Evolutionary conservation across 257 asterid species (phyloP).

Genomic region (Ajuga chamaepitys): DNA sequence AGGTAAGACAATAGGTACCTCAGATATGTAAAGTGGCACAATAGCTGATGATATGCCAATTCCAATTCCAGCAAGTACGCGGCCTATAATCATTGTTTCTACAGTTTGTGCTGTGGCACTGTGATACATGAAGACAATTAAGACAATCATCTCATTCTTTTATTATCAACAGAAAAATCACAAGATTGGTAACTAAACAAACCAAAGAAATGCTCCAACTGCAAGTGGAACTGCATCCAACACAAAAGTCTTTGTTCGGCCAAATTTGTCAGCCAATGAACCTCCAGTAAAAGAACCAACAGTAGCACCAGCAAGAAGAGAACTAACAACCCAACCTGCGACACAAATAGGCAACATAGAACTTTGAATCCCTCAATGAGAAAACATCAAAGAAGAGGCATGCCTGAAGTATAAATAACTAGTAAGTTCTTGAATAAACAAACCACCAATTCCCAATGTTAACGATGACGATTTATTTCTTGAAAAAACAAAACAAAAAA

Average conservation of each 20-base stretch:
- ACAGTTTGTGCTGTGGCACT: conserved; percentile 82
- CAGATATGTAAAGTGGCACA: conserved; percentile 98
- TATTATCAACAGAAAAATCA: not conserved
- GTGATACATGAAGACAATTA: conserved; percentile 19
- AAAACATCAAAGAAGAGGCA: not conserved
- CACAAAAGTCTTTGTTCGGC: conserved; percentile 83
- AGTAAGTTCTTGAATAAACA: not conserved
- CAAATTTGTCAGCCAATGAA: conserved; percentile 88
- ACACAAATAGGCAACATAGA: conserved; percentile 8
- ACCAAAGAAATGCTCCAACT: conserved; percentile 89
- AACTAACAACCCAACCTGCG: conserved; percentile 94
- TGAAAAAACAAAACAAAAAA: not conserved
- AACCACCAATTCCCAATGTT: not conserved
- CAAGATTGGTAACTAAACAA: conserved; percentile 18
- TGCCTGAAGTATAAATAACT: not conserved
- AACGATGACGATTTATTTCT: not conserved
- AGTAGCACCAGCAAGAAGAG: conserved; percentile 98
- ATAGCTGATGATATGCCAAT: conserved; percentile 97
- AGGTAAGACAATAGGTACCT: conserved; percentile 39
- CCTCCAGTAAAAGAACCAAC: conserved; percentile 99
- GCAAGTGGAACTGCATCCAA: conserved; percentile 91
- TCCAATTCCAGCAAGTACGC: conserved; percentile 85
- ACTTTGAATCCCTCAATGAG: conserved; percentile 2
- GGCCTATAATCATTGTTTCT: conserved; percentile 87
- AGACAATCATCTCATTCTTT: not conserved